Evolutionary conservation across 2,329 filamentous ascomycete genomes (phyloP).

Genomic region (Fusarium haematococcum): DNA sequence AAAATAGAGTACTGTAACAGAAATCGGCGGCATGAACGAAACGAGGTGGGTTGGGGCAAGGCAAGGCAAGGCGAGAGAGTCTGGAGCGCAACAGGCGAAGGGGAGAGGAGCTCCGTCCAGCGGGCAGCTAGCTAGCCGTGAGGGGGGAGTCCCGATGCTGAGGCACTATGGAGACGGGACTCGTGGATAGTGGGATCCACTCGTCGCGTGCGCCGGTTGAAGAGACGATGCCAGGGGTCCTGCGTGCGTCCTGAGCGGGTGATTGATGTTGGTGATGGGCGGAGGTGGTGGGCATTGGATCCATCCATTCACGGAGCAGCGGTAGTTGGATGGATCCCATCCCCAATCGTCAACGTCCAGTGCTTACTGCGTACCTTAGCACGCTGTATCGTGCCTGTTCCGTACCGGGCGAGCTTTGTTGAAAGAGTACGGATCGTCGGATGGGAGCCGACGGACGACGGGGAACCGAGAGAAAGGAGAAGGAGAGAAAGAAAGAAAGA

Average conservation of each 20-base stretch:
- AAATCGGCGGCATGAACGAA: slow-evolving; percentile 19
- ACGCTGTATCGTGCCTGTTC: not conserved
- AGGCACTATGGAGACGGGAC: slow-evolving; percentile 35
- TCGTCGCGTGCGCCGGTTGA: slow-evolving; percentile 40
- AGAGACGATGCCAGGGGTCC: slow-evolving; percentile 25
- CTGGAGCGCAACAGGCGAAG: slow-evolving; percentile 13
- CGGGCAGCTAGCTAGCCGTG: not conserved
- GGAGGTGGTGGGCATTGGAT: not conserved
- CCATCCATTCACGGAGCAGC: not conserved
- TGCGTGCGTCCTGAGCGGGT: slow-evolving; percentile 5
- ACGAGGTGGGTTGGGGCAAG: slow-evolving; percentile 2
- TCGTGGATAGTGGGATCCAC: slow-evolving; percentile 36
- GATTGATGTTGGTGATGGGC: slow-evolving; percentile 6
- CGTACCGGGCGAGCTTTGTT: not conserved
- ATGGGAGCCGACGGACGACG: not conserved
- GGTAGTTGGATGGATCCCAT: slow-evolving; percentile 9
- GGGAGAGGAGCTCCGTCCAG: not conserved
- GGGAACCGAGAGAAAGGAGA: slow-evolving; percentile 1
- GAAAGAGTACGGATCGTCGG: slow-evolving; percentile 9
- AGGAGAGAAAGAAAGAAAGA: slow-evolving; percentile 5
- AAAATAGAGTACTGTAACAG: slow-evolving; percentile 9
- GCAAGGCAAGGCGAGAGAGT: slow-evolving; percentile 9
- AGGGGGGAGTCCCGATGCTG: slow-evolving; percentile 31
- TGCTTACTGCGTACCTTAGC: not conserved
- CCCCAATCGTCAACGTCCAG: not conserved